Base-by-base conservation (phyloP, 495 filamentous ascomycete genomes). In the Trichoderma asperelloides region DNA sequence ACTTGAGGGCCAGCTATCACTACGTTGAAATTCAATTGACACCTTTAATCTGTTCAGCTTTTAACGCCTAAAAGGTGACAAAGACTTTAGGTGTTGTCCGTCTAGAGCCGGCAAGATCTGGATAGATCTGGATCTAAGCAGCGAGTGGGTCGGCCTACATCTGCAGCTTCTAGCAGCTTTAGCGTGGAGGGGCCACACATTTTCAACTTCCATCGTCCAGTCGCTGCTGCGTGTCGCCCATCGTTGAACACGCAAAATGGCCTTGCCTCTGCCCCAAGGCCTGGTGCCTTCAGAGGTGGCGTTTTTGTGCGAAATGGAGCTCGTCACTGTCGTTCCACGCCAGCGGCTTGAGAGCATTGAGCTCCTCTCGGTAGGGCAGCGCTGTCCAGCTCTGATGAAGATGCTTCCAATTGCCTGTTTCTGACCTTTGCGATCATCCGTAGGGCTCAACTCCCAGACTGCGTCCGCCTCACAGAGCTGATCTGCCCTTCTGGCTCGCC, bases 301-400 rank as follows among this genome's bases (percentile, higher is more conserved):
- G 72, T 98, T 98, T 77, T 84, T 97, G 60, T 96, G 93, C 76
- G 95, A 98, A 79, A 97, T 97, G 91, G 92, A 97, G 78, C 84
- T 89, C 72, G 90, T 98, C 60, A 96, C 93, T 1, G 85, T 98
- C 13, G 85, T 98, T 49, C 95, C 95, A 65, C 91, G 95, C 39
- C 93, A 97, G 75, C 86, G 89, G 66, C 86, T 98, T 62, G 93
- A 97, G 69, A 87, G 86, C 64, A 88, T 97, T 51, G 80, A 90
- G 69, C 82, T 98, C 64, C 86, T 98, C 57, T 86, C 88, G 67
- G 94, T 98, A 79, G 80, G 88, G 21, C 43, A 30, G 2, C 33
- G 6, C 33, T 37, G 33, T 37, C 33, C 33, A 37, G 33, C 33
- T 8, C 33, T 8, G 9, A 37, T 37, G 2, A 37, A n/a, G n/a